Evolutionary conservation across 176 grass and related monocot species (phyloP), one percentile per base, ranked within the genome.

Genomic region (Neostapfia colusana): DNA sequence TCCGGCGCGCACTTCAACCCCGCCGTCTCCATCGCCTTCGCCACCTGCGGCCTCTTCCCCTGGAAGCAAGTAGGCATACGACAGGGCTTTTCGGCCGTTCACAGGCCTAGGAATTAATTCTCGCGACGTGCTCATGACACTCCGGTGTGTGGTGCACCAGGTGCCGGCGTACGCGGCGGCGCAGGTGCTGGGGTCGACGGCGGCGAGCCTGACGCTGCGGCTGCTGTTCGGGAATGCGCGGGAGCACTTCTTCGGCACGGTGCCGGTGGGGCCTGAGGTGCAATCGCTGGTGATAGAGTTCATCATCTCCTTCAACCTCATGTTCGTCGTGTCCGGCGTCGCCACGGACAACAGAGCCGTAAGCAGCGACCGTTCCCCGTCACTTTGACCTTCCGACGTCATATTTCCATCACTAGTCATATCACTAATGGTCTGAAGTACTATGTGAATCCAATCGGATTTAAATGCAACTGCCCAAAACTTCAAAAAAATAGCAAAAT

Each of bases 1-100:
- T 99, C 95, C 76, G 89, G 95, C 55, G 95, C 89, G 3, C 95
- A 99, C 81, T 82, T 99, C 64, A 99, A 99, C 72, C 95, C 95
- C 2, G 91, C 95, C 34, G 95, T 99, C 63, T 82, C 87, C 51
- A 1, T 99, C 15, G 89, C 95, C 49, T 99, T 95, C 39, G 95
- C 91, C 59, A 92, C 91, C 38, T 92, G 89, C 56, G 68, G 87
- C 34, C 84, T 87, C 4, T 95, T 98, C 75, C 95, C 91, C 1
- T 98, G 95, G 95, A 80, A 25, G 79, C 88, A 97, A 81, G 90
- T 11, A 24, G 31, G 31, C 31, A 31, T 31, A 3, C 31, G 31
- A 31, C 31, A 31, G 1, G 31, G 31, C 31, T 31, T 1, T 31
- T 1, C 31, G 31, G 31, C 31, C 31, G 31, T 1, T 3, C 31